Evolutionary conservation across 768 basidiomycete species (phyloP), one percentile per base, ranked within the genome.

Genomic region (Fomitopsis serialis): DNA sequence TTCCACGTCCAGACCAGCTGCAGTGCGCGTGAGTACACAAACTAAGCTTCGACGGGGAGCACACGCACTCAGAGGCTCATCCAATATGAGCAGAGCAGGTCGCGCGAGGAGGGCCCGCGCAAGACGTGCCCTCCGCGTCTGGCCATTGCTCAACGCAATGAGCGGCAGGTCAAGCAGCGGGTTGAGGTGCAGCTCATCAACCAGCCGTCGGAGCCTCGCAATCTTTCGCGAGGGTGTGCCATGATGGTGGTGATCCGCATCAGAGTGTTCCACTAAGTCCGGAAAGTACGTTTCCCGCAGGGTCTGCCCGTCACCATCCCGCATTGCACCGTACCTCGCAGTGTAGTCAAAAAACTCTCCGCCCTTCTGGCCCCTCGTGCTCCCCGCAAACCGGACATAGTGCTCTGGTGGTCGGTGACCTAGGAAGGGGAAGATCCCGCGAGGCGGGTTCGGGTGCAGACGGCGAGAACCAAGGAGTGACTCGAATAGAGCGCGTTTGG

Each of bases 291-390:
- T 84, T 61, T 94, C 75, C 8, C 85, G 74, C 22, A 95, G 76
- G 0, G 94, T 92, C 49, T 84, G 66, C 25, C 79, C 78, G 63
- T 96, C 95, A 63, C 87, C 90, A 17, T 96, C 94, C 17, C 88
- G 75, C 36, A 93, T 79, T 0, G 90, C 87, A 21, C 91, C 92
- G 65, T 98, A 98, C 2, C 94, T 82, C 2, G 94, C 92, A 0
- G 92, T 89, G 63, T 88, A 97, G 70, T 98, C 95, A 55, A 89
- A 88, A 71, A 98, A 98, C 11, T 79, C 89, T 0, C 81, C 81
- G 0, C 76, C 70, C 1, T 73, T 73, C 19, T 77, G 73, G 1
- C 77, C 72, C 17, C 83, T 77, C 0, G 83, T 77, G 57, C 89
- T 90, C 0, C 85, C 83, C 9, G 91, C 86, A 32, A 82, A 66